Evolutionary conservation across 2,329 filamentous ascomycete genomes (phyloP).

Genomic region (Pseudocercospora musae): DNA sequence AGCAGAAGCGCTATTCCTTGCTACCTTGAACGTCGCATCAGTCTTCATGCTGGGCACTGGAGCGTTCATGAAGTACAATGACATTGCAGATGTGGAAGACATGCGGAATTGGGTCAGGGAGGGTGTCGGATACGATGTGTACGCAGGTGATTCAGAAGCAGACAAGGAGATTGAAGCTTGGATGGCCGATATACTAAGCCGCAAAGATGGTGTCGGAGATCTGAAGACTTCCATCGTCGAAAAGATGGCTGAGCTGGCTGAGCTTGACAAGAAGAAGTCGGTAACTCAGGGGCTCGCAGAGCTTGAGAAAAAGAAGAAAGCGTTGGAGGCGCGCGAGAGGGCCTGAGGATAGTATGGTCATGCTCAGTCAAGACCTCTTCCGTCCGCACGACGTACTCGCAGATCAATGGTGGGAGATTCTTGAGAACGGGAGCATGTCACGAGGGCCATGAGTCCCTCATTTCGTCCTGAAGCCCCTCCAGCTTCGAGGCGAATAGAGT

Average conservation of each 20-base stretch:
- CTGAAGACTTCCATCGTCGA: slow-evolving; percentile 29
- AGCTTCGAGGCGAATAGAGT: not conserved
- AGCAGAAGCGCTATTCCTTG: slow-evolving; percentile 76
- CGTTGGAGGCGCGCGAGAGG: slow-evolving; percentile 32
- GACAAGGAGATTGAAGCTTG: slow-evolving; percentile 55
- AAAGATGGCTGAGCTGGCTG: slow-evolving; percentile 31
- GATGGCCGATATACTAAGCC: slow-evolving; percentile 48
- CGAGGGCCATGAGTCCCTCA: not conserved
- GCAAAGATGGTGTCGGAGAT: slow-evolving; percentile 43
- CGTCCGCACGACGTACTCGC: not conserved
- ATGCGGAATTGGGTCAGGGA: slow-evolving; percentile 57
- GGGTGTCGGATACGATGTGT: slow-evolving; percentile 58
- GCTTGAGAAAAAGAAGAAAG: slow-evolving; percentile 22
- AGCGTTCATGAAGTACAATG: slow-evolving; percentile 70
- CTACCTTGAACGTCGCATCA: slow-evolving; percentile 79
- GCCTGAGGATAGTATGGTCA: not conserved
- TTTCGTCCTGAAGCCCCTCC: not conserved
- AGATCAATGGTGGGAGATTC: not conserved
- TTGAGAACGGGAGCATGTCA: not conserved
- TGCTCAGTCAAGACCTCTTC: not conserved
- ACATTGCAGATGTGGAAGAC: slow-evolving; percentile 59
- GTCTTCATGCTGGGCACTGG: slow-evolving; percentile 73
- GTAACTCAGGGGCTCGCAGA: slow-evolving; percentile 8
- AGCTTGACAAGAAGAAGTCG: slow-evolving; percentile 26
- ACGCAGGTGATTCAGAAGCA: slow-evolving; percentile 50